These are phyloP conservation scores for Echria macrotheca DNA, from an alignment of 495 filamentous ascomycete species.

Conservation along the genomic window DNA sequence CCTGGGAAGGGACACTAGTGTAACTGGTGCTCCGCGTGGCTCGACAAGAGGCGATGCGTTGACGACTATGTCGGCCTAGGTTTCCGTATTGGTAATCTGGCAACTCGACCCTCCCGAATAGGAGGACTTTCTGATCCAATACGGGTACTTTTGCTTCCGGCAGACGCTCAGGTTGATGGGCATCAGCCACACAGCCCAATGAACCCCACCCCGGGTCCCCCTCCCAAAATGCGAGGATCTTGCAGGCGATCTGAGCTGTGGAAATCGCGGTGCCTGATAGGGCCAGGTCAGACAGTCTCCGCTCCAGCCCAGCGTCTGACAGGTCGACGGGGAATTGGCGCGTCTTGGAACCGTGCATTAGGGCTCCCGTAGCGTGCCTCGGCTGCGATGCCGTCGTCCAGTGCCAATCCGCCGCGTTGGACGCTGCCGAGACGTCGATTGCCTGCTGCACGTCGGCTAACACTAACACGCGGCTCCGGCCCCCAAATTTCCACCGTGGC, in stretches of 20 bases:
- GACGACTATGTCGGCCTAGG: too few species aligned
- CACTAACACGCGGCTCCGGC: background rate
- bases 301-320: background rate
- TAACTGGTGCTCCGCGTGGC: too few species aligned
- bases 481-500: background rate
- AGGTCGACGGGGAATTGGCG: slow-evolving; percentile 5
- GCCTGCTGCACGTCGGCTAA: background rate
- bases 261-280: slow-evolving; percentile 1
- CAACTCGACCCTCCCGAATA: too few species aligned
- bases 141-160: too few species aligned
- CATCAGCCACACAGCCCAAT: background rate
- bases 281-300: background rate
- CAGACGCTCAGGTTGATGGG: too few species aligned
- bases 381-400: background rate
- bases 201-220: background rate
- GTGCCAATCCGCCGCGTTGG: slow-evolving; percentile 3
- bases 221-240: slow-evolving; percentile 6
- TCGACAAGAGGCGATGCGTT: too few species aligned
- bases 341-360: slow-evolving; percentile 2
- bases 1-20: too few species aligned
- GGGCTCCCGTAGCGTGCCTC: background rate
- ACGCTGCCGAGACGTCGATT: background rate
- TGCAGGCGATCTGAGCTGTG: slow-evolving; percentile 10
- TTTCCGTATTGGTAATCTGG: too few species aligned
- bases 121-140: too few species aligned